Base-by-base conservation (phyloP, 129 eudicot species). In the carrot (Daucus carota) region DNA sequence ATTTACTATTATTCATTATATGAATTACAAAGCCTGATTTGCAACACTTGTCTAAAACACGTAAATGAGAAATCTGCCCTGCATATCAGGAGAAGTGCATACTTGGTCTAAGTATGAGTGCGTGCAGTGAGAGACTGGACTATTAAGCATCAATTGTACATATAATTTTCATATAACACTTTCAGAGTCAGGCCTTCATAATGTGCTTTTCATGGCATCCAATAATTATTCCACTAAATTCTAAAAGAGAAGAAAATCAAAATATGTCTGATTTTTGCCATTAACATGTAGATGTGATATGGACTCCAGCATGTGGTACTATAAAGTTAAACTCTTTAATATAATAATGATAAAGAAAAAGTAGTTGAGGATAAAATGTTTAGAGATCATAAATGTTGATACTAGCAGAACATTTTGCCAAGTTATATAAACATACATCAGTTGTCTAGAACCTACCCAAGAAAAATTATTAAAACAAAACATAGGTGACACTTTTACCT, bases 401-500 rank as follows among this genome's bases (percentile, higher is more conserved):
- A 12, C 6, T 15, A 28, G 68, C 68, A 62, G 18, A 62, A 62
- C 68, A 12, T 29, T 29, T 13, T 31, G 9, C 38, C 22, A 29
- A 38, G 18, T 57, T 57, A 57, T n/a, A 57, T 31, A 29, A 29
- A 31, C 70, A 31, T 26, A 63, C 10, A 26, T 31, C 70, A 63
- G 1, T n/a, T 57, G 31, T 57, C 8, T 3, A 63, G 18, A 14
- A 29, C 20, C 29, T 29, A 38, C 38, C 70, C 2, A 29, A 29
- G 22, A 63, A 4, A 11, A 32, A 5, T 38, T 31, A 32, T 17
- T 31, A 31, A 40, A 28, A 70, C 26, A 28, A 36, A 70, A 26
- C 34, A 43, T 42, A 26, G n/a, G 40, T 45, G 11, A 44, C 8
- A 20, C 34, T 32, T 32, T 83, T 46, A 94, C 98, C 97, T 94